Percentiles rank a stretch among this genome's conserved stretches.
Conservation (phyloP, 2,329 filamentous ascomycete species). For the Fusarium acutatum region DNA sequence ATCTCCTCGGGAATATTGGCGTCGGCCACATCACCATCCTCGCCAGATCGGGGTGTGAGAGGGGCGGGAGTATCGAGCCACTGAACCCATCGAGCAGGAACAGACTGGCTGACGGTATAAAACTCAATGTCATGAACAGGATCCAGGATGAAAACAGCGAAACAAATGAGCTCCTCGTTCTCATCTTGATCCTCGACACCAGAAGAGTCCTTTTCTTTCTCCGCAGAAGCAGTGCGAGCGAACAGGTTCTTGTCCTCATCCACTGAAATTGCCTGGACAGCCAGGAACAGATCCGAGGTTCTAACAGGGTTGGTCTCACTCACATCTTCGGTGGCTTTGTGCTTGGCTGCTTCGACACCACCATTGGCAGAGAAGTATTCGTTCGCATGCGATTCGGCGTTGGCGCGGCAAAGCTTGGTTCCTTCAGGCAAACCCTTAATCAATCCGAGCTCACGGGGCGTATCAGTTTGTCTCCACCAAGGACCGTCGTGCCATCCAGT, state of each 20-base stretch:
- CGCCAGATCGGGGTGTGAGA: constrained; percentile 62
- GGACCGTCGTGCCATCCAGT: constrained; percentile 91
- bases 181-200: constrained; percentile 60
- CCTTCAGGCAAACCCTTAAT: constrained; percentile 86
- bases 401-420: constrained; percentile 89
- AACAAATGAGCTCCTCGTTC: constrained; percentile 71
- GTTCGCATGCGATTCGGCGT: constrained; percentile 84
- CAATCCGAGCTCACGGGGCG: constrained; percentile 78
- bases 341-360: constrained; percentile 81
- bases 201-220: constrained; percentile 64
- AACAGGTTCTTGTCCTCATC: constrained; percentile 74
- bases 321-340: constrained; percentile 79
- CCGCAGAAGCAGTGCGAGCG: constrained; percentile 60
- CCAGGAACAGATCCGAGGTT: constrained; percentile 92
- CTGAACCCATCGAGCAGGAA: constrained; percentile 85
- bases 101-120: constrained; percentile 79
- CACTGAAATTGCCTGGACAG: constrained; percentile 86
- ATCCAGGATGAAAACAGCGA: constrained; percentile 84
- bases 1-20: constrained; percentile 79
- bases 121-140: constrained; percentile 93
- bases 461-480: constrained; percentile 85
- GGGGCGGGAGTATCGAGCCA: constrained; percentile 86
- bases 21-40: constrained; percentile 53
- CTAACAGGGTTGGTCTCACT: constrained; percentile 89
- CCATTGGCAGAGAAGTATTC: constrained; percentile 85